Evolutionary conservation across 306 rosid species (phyloP), one percentile per base, ranked within the genome.

Genomic region (Luffa acutangula): DNA sequence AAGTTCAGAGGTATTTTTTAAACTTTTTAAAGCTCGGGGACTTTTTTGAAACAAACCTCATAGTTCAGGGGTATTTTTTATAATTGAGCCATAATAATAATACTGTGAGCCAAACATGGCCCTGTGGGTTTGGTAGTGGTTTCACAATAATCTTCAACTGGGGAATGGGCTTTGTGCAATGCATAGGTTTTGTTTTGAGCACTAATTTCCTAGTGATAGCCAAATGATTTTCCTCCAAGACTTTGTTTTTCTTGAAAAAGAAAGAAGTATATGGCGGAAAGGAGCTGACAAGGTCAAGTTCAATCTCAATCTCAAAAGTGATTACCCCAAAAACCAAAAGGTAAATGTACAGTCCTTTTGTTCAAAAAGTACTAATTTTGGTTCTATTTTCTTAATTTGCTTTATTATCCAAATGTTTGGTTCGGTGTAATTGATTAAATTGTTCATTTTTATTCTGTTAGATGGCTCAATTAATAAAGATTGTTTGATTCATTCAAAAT

Each of bases 161-260:
- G 12, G 73, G 73, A 39, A 66, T 63, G 41, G 10, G 0, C 21
- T 20, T 34, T 34, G 64, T 20, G 74, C 7, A 42, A 2, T 67
- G 51, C 75, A 69, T 69, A 43, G 48, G 54, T 39, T 43, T 4
- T 64, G 45, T 64, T 67, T 67, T 17, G 48, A 17, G 75, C 75
- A 43, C 75, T 69, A 69, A 69, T 18, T 69, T 69, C 17, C 3
- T 69, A 69, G 75, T 69, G 53, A 69, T n/a, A 69, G 36, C 75
- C 75, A 69, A 69, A 69, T 69, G 54, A 69, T 69, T 69, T 43
- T 42, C 54, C 18, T 20, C 75, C 75, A n/a, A 41, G 54, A 69
- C 75, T 69, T 67, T 15, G 41, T 1, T 67, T 67, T 36, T 6
- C 20, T 67, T 67, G 31, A 67, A 65, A 34, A 65, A 10, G 71